A percentile compares a stretch with the other conserved stretches of the same genome.
These are phyloP conservation scores for Peniophora sp. DNA, from an alignment of 1,284 basidiomycete species.

Conservation along the genomic window DNA sequence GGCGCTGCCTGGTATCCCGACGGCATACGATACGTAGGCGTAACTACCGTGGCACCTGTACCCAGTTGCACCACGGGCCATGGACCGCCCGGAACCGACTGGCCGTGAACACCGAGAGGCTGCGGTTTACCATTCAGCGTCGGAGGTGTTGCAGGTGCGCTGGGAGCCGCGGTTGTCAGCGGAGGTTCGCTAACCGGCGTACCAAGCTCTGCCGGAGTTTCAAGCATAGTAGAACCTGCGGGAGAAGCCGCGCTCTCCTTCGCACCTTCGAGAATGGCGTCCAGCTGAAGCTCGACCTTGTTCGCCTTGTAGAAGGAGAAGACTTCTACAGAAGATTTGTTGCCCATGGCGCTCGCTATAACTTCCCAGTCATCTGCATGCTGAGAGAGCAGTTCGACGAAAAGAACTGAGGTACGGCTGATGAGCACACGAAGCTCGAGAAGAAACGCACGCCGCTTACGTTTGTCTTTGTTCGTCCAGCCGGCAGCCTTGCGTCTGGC, in stretches of 20 bases:
- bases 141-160: too few species aligned
- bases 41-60: too few species aligned
- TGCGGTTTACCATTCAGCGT: too few species aligned
- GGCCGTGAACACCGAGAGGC: too few species aligned
- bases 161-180: not conserved
- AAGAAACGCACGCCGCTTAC: constrained; percentile 21
- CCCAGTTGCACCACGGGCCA: too few species aligned
- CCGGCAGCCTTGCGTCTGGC: not conserved
- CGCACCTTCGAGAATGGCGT: not conserved
- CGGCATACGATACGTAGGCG: too few species aligned
- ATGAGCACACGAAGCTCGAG: too few species aligned
- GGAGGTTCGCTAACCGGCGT: not conserved
- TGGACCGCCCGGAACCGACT: too few species aligned
- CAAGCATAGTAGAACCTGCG: not conserved
- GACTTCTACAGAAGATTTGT: constrained; percentile 78
- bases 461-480: constrained; percentile 57
- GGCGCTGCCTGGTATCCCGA: too few species aligned
- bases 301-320: constrained; percentile 57
- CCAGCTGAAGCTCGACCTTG: constrained; percentile 33
- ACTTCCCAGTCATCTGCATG: constrained; percentile 73
- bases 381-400: constrained; percentile 56
- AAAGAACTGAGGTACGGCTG: constrained; percentile 31
- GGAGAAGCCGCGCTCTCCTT: not conserved
- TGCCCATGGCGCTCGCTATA: constrained; percentile 67
- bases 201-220: not conserved